phyloP scores from a whole-genome alignment of 2,329 filamentous ascomycete species.

The Clarireedia sp. region DNA sequence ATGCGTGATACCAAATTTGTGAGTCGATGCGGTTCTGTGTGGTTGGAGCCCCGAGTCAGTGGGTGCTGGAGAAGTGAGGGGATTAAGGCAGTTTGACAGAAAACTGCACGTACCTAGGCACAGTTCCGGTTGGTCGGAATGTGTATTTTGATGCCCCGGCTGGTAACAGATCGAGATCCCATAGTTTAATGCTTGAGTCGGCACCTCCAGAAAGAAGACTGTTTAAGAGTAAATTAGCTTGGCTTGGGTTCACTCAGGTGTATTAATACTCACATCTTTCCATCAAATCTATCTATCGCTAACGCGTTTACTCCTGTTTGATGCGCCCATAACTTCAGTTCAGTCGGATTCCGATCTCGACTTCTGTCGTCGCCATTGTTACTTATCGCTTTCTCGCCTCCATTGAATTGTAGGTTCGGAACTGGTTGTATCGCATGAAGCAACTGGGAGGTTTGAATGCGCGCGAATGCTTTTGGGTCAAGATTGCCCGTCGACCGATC shows the following conservation, averaged over 20 bases:
- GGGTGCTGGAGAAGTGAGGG: neutral
- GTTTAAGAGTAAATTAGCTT: neutral
- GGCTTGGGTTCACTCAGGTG: slow-evolving; percentile 1
- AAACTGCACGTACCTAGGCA: slow-evolving; percentile 33
- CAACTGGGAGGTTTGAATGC: slow-evolving; percentile 56
- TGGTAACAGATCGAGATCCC: slow-evolving; percentile 67
- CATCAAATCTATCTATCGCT: slow-evolving; percentile 70
- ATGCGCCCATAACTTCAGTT: slow-evolving; percentile 51
- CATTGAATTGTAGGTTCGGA: slow-evolving; percentile 62
- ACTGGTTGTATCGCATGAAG: slow-evolving; percentile 62
- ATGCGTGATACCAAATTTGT: slow-evolving; percentile 68
- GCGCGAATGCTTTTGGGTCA: slow-evolving; percentile 54
- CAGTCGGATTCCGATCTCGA: slow-evolving; percentile 1
- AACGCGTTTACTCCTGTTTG: slow-evolving; percentile 71
- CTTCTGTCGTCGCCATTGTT: neutral
- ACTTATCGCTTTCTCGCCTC: slow-evolving; percentile 36
- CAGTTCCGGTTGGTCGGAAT: slow-evolving; percentile 46
- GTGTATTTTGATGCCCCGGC: slow-evolving; percentile 32
- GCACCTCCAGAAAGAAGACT: slow-evolving; percentile 79
- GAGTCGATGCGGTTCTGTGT: slow-evolving; percentile 31
- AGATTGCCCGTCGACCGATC: slow-evolving; percentile 67
- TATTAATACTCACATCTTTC: slow-evolving; percentile 26
- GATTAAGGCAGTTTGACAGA: neutral
- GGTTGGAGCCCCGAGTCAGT: neutral
- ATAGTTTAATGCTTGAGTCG: slow-evolving; percentile 76